Conservation (phyloP, 208 protist genomes). For the Naegleria fowleri region DNA sequence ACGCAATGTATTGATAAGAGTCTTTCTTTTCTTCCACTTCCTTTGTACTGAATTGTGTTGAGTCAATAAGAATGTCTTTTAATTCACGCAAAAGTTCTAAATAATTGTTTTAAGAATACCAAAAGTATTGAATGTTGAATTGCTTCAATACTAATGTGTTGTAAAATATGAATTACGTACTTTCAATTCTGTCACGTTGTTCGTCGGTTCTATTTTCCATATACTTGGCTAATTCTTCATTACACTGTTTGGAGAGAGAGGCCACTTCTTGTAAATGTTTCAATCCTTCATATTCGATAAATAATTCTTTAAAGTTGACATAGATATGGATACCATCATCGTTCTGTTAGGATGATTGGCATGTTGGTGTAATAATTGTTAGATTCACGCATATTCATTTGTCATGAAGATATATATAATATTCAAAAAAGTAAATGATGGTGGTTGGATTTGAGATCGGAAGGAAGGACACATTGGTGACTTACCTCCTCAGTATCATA, state of each 20-base stretch:
- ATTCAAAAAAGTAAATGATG: too few species aligned
- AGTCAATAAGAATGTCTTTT: not conserved
- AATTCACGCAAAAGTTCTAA: slow-evolving; percentile 8
- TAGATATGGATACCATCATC: not conserved
- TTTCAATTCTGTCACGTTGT: slow-evolving; percentile 18
- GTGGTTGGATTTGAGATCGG: too few species aligned
- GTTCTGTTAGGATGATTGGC: not conserved
- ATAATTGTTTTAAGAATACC: too few species aligned
- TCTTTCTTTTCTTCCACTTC: not conserved
- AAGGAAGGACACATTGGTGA: not conserved
- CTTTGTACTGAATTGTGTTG: not conserved
- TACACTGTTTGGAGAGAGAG: not conserved
- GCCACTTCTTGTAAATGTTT: not conserved
- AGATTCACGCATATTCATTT: too few species aligned
- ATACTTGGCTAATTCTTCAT: not conserved
- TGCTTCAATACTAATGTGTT: too few species aligned
- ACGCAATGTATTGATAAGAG: not conserved
- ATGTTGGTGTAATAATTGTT: too few species aligned
- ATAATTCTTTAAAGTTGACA: slow-evolving; percentile 21
- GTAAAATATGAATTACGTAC: not conserved
- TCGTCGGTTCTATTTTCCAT: not conserved
- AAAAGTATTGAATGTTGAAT: too few species aligned
- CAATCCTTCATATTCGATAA: slow-evolving; percentile 15
- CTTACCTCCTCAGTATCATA: not conserved
- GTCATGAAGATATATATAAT: too few species aligned